Conservation (phyloP, 164 flowering plant species). For the Liriodendron chinense region DNA sequence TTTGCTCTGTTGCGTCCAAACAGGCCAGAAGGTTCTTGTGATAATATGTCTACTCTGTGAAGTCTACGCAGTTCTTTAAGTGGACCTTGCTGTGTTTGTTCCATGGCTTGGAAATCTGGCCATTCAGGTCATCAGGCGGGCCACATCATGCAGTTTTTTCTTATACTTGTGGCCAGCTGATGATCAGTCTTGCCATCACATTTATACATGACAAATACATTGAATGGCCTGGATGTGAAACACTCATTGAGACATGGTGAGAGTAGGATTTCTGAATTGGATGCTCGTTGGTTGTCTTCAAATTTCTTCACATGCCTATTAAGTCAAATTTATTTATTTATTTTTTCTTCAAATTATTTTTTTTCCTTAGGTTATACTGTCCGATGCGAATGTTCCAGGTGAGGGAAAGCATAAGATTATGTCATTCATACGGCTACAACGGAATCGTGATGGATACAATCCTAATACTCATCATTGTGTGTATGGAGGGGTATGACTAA, state of each 20-base stretch:
- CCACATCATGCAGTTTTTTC: no score
- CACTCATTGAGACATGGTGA: not conserved
- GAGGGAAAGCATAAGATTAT: conserved; percentile 64
- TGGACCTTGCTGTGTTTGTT: not conserved
- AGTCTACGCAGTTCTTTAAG: not conserved
- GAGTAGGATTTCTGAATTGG: not conserved
- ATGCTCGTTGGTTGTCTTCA: no score
- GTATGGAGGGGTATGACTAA: conserved; percentile 42
- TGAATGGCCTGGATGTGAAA: not conserved
- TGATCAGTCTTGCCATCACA: not conserved
- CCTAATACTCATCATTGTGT: conserved; percentile 53
- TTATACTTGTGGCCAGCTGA: not conserved
- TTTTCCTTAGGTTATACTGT: conserved; percentile 38
- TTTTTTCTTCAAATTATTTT: no score
- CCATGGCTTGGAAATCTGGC: not conserved
- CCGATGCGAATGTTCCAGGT: conserved; percentile 57
- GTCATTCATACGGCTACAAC: conserved; percentile 41
- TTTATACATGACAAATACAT: not conserved
- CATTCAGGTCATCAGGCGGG: no score
- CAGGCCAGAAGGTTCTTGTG: no score
- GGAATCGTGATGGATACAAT: conserved; percentile 30
- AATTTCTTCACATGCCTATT: not conserved
- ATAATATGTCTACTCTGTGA: no score
- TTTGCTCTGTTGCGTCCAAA: no score
- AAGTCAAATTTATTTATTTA: not conserved